Evolutionary conservation across 2,329 filamentous ascomycete genomes (phyloP).

Genomic region (Trichoderma breve): DNA sequence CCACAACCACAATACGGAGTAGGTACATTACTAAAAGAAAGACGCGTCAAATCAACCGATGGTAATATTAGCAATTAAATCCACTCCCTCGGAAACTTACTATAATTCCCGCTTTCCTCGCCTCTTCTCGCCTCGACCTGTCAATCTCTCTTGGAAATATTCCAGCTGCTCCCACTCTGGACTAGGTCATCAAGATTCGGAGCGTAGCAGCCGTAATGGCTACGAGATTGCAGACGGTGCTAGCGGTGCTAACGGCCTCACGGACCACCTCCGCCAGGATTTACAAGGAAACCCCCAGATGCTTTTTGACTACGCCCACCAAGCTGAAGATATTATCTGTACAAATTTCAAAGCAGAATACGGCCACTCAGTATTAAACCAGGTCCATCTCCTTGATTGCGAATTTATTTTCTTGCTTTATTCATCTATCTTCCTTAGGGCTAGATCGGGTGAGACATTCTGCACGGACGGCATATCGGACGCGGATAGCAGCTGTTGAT

Average conservation of each 20-base stretch:
- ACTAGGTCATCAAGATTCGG: neutral
- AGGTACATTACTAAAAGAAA: neutral
- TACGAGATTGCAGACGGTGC: neutral
- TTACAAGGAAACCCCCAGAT: neutral
- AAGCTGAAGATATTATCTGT: neutral
- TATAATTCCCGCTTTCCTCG: neutral
- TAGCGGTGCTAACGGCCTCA: neutral
- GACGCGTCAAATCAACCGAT: neutral
- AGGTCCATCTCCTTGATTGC: neutral
- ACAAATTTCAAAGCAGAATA: neutral
- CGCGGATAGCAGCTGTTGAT: neutral
- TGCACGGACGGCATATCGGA: neutral
- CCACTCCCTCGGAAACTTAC: neutral
- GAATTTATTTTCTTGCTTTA: neutral
- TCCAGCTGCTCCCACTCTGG: neutral
- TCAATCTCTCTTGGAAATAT: constrained; percentile 1
- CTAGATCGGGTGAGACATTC: neutral
- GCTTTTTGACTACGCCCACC: neutral
- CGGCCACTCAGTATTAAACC: neutral
- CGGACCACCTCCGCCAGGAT: neutral
- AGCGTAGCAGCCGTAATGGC: neutral
- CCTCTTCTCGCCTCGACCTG: neutral
- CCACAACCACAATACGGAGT: too few species aligned
- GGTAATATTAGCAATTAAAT: neutral
- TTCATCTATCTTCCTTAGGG: neutral